Conservation (phyloP, 257 asterid genomes). For the Ajuga chamaepitys region DNA sequence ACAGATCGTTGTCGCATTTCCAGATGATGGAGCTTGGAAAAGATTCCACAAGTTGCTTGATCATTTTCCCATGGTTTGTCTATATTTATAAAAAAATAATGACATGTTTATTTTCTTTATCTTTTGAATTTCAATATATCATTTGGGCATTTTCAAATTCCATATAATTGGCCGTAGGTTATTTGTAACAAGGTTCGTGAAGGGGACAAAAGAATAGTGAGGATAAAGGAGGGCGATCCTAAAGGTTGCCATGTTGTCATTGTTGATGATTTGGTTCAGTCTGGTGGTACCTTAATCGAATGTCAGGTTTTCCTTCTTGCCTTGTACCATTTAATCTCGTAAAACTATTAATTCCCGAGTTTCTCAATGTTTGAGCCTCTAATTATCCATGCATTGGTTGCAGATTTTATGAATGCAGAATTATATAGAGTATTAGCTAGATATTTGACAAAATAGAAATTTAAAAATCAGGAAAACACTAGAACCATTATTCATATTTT, state of each 20-base stretch:
- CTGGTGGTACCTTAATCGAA: slow-evolving; percentile 93
- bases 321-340: slow-evolving; percentile 7
- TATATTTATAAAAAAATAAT: not conserved
- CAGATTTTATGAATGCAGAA: too few species aligned
- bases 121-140: slow-evolving; percentile 1
- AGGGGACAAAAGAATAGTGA: slow-evolving; percentile 88
- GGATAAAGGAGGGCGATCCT: slow-evolving; percentile 93
- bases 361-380: not conserved
- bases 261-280: slow-evolving; percentile 93
- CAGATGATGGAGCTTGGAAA: slow-evolving; percentile 99
- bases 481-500: too few species aligned
- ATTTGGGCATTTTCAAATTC: not conserved
- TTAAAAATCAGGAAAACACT: too few species aligned
- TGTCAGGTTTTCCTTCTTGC: slow-evolving; percentile 62
- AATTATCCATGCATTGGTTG: not conserved
- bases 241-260: slow-evolving; percentile 88
- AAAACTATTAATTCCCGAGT: not conserved
- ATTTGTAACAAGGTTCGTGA: slow-evolving; percentile 96
- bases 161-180: slow-evolving; percentile 36
- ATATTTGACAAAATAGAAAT: too few species aligned
- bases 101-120: not conserved
- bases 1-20: slow-evolving; percentile 93
- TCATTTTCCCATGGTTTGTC: slow-evolving; percentile 67
- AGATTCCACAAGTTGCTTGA: slow-evolving; percentile 82
- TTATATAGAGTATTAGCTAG: too few species aligned